Evolutionary conservation across 1,284 basidiomycete species (phyloP), one percentile per base, ranked within the genome.

Genomic region (Marasmius fiardii): DNA sequence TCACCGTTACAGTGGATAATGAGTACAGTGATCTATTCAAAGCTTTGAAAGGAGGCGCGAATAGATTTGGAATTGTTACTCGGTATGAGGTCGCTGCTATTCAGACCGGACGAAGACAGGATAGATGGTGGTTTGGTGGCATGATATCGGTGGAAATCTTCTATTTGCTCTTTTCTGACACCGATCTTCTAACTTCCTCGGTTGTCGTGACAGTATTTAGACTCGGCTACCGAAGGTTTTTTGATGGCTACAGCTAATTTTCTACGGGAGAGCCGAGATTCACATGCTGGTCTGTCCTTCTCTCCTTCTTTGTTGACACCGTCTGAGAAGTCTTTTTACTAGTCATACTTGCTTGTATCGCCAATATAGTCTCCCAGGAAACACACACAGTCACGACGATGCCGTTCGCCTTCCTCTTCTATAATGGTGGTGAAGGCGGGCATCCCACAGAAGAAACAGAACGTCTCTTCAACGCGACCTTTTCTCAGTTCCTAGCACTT

Each of bases 51-150:
- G 74, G 73, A 5, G 74, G 74, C 10, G 74, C 66, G 4, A 75
- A 71, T 60, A 66, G 73, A 18, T 74, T 74, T 56, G 74, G 73
- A 1, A 74, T 77, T 51, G 74, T 75, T 20, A 74, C 74, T 18
- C 62, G 72, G 18, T 74, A 73, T 49, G 68, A 71, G 33, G 64
- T 76, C 7, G 60, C 68, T 37, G 67, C 71, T 16, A 63, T 71
- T 11, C 68, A 71, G 26, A 70, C 67, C 20, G 74, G 72, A 2
- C 67, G 65, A 14, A 64, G 62, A 37, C 65, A 64, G 1, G 68
- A 73, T 35, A 72, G 71, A 57, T 64, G 61, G 26, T 74, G 69
- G 64, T 74, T 64, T 58, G 74, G 74, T 10, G 74, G 74, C 2
- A 47, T 68, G 2, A 66, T 75, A 16, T 56, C 66, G 43, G 73